Evolutionary conservation across 768 basidiomycete species (phyloP), one percentile per base, ranked within the genome.

Genomic region (Piloderma croceum): DNA sequence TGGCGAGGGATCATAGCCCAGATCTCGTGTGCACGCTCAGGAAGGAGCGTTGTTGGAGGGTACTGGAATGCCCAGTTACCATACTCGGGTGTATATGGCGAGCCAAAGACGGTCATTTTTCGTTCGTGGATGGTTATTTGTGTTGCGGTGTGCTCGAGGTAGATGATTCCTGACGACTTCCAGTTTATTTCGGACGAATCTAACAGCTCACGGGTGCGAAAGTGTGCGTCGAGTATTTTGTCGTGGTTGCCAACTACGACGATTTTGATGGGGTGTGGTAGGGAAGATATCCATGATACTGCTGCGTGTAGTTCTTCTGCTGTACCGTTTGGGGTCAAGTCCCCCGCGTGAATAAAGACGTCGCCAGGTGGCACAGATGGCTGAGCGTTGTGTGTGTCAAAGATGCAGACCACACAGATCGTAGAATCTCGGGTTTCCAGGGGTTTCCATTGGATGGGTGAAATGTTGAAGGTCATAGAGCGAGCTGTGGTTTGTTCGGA

Each of bases 231-330:
- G 27, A 70, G 59, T 9, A 42, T 38, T 2, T 22, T n/a, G 36
- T 71, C 69, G 50, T 69, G 71, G 43, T 73, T 71, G 2, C 71
- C 71, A 6, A 62, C 71, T 24, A 71, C 62, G 43, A 68, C 59
- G 15, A 71, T 25, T 38, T 71, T 73, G 52, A 65, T 40, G 0
- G 48, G 56, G 38, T 73, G 64, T 19, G 68, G 59, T 19, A 61
- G 62, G 10, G 36, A 41, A 37, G 46, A 15, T 6, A 61, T 49
- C 65, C 63, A 65, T 6, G 45, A 35, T 2, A 71, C 54, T 12
- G 52, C 54, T 9, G 43, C 42, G 24, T 48, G 38, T 12, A 68
- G 51, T 38, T 70, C 62, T 20, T 45, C n/a, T 9, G 38, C 34
- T 13, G 63, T 60, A 2, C 70, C 63, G 3, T 59, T 61, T 17